phyloP scores from a whole-genome alignment of 306 rosid genomes.

The Vachellia pachyceras region DNA sequence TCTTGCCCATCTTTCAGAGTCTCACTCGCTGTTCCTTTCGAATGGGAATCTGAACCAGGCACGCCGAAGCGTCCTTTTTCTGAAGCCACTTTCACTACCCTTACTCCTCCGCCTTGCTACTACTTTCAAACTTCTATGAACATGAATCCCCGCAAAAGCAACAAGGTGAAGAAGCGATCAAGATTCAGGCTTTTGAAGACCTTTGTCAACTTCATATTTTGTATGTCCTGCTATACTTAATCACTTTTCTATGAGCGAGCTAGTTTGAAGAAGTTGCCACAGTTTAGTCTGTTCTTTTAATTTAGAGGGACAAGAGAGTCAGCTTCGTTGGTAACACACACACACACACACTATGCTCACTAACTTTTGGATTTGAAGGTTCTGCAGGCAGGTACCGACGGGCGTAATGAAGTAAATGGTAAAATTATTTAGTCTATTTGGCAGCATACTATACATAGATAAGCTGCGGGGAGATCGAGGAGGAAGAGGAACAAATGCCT shows the following conservation, averaged over 20 bases:
- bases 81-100: slow-evolving; percentile 64
- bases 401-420: not conserved
- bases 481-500: not conserved
- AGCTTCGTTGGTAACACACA: not conserved
- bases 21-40: slow-evolving; percentile 67
- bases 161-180: slow-evolving; percentile 49
- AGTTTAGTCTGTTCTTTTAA: not conserved
- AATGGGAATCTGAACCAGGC: slow-evolving; percentile 91
- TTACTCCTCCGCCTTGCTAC: slow-evolving; percentile 89
- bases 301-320: not conserved
- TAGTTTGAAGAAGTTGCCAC: not conserved
- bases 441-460: not conserved
- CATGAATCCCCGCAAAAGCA: not conserved
- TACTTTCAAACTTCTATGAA: slow-evolving; percentile 31
- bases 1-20: slow-evolving; percentile 67
- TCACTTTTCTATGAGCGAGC: not conserved
- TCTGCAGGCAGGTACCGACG: not conserved
- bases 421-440: not conserved
- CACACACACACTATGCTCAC: too few relatives aligned
- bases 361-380: not conserved
- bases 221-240: not conserved
- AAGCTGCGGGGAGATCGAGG: not conserved
- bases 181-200: slow-evolving; percentile 53
- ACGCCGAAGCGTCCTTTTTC: slow-evolving; percentile 65
- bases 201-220: not conserved